A percentile compares a stretch with the other conserved stretches of the same genome.
phyloP scores from a whole-genome alignment of 305 asterid genomes.

The Fraxinus platypoda region DNA sequence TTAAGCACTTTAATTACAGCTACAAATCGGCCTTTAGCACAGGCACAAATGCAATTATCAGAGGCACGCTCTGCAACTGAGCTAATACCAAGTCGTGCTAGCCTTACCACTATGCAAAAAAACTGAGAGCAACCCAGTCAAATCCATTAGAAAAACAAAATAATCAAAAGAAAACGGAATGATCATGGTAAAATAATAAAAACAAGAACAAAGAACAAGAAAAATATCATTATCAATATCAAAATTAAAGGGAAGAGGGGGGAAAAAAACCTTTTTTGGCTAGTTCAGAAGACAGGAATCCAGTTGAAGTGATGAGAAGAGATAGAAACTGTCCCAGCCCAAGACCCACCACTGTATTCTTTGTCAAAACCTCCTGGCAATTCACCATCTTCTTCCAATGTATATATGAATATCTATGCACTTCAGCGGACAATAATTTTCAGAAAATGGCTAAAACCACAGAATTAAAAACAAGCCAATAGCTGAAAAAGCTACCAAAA shows the following conservation, averaged over 20 bases:
- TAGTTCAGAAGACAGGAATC: constrained; percentile 88
- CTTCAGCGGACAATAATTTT: neutral
- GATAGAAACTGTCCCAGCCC: constrained; percentile 81
- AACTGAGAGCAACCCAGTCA: neutral
- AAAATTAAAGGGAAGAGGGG: neutral
- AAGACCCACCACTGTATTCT: constrained; percentile 62
- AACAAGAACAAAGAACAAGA: constrained; percentile 5
- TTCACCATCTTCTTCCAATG: constrained; percentile 33
- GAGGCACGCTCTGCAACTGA: neutral
- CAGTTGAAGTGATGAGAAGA: constrained; percentile 82
- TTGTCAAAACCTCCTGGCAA: constrained; percentile 44
- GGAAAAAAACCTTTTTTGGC: constrained; percentile 55
- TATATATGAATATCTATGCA: neutral
- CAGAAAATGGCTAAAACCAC: constrained; percentile 6
- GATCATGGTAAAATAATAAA: neutral
- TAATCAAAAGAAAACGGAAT: constrained; percentile 3
- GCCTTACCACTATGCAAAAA: neutral
- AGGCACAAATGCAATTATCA: neutral
- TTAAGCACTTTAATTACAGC: neutral
- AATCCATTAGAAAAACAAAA: constrained; percentile 1
- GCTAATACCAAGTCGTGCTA: neutral
- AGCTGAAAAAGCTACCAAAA: constrained; percentile 11
- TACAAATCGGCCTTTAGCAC: neutral
- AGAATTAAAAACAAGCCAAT: neutral
- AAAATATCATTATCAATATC: neutral